Conservation (phyloP, 2,329 filamentous ascomycete genomes). For the Tolypocladium tundrense region DNA sequence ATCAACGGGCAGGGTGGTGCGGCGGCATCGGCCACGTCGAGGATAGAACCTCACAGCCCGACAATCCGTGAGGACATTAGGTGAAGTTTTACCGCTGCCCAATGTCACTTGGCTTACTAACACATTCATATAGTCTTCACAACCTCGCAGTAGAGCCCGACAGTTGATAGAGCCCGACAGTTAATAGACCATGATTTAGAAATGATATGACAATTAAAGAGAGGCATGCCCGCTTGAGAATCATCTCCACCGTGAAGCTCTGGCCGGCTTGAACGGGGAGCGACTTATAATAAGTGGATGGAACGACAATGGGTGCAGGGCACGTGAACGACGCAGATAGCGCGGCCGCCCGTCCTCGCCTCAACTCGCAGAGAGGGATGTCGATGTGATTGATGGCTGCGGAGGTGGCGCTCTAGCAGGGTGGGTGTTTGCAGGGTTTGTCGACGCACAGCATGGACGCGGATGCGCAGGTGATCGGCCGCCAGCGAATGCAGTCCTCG, state of each 20-base stretch:
- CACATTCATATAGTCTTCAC: background rate
- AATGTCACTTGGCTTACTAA: background rate
- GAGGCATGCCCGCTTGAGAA: background rate
- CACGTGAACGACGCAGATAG: background rate
- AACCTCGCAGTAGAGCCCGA: background rate
- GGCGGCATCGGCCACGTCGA: background rate
- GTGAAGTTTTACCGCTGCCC: background rate
- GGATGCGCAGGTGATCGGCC: conserved; percentile 3
- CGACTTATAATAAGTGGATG: no score
- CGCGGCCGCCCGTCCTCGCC: background rate
- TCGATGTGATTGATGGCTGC: background rate
- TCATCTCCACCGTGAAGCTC: background rate
- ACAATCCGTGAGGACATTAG: background rate
- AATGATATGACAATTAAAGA: background rate
- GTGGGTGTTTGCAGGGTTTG: background rate
- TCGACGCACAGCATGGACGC: background rate
- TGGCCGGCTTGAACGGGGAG: no score
- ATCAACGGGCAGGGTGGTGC: background rate
- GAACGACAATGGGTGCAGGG: background rate
- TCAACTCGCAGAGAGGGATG: background rate
- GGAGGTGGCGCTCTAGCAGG: background rate
- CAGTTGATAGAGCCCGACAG: background rate
- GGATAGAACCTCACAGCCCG: background rate
- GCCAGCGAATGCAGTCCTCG: conserved; percentile 2
- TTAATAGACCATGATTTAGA: background rate